Conservation (phyloP, 1,284 basidiomycete genomes). For the Cutaneotrichosporon sp. region DNA sequence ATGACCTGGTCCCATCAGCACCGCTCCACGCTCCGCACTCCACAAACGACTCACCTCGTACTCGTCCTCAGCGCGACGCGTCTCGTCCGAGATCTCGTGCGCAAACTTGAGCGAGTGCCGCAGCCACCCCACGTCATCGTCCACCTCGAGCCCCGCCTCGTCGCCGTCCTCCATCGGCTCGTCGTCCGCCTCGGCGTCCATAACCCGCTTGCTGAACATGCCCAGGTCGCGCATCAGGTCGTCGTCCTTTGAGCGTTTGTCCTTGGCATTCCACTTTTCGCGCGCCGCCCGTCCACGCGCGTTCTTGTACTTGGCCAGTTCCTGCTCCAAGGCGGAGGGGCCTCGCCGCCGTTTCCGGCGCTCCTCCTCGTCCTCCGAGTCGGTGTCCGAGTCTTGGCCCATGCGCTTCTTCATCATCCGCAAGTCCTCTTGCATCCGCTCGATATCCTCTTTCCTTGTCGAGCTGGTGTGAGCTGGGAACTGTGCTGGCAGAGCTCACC, state of each 20-base stretch:
- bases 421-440: slow-evolving; percentile 83
- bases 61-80: slow-evolving; percentile 76
- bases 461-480: slow-evolving; percentile 55
- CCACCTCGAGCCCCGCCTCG: slow-evolving; percentile 66
- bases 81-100: slow-evolving; percentile 70
- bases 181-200: slow-evolving; percentile 37
- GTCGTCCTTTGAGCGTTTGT: slow-evolving; percentile 65
- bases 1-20: slow-evolving; percentile 48
- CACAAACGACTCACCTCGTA: slow-evolving; percentile 69
- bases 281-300: slow-evolving; percentile 62
- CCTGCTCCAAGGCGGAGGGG: slow-evolving; percentile 73
- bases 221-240: slow-evolving; percentile 67
- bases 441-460: slow-evolving; percentile 73
- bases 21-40: background rate
- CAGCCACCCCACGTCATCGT: slow-evolving; percentile 78
- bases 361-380: slow-evolving; percentile 39
- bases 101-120: slow-evolving; percentile 73
- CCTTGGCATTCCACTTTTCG: slow-evolving; percentile 48
- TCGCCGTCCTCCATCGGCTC: slow-evolving; percentile 26
- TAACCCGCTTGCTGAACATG: slow-evolving; percentile 70
- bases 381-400: slow-evolving; percentile 46
- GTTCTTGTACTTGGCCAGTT: slow-evolving; percentile 74
- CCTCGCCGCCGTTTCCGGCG: slow-evolving; percentile 51
- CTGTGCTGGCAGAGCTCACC: slow-evolving; percentile 53
- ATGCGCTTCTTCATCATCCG: slow-evolving; percentile 62